Conservation (phyloP, 2,329 filamentous ascomycete genomes). For the Didymella arachidicola region DNA sequence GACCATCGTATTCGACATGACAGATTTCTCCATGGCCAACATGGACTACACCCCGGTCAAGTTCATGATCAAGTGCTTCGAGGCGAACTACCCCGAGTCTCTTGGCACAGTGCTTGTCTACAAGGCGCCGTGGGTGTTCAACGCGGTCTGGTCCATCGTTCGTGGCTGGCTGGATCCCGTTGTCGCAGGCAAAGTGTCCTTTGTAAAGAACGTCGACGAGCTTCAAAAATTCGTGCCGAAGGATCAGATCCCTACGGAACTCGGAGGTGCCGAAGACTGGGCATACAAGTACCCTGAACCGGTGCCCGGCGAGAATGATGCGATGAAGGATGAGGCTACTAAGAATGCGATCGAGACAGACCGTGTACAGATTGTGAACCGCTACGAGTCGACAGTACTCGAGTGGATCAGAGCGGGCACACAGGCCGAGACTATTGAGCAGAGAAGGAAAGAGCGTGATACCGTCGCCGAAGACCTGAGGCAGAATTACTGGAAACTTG, state of each 20-base stretch:
- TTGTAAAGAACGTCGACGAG: slow-evolving; percentile 82
- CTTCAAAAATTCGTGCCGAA: slow-evolving; percentile 77
- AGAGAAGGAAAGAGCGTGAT: slow-evolving; percentile 65
- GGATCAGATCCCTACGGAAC: slow-evolving; percentile 77
- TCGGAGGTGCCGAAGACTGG: slow-evolving; percentile 88
- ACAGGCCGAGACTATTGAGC: slow-evolving; percentile 47
- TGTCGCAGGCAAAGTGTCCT: slow-evolving; percentile 91
- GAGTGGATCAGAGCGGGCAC: slow-evolving; percentile 72
- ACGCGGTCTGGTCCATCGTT: slow-evolving; percentile 97
- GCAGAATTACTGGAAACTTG: slow-evolving; percentile 85
- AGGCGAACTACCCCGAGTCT: slow-evolving; percentile 96
- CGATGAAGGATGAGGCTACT: slow-evolving; percentile 69
- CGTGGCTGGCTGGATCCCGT: slow-evolving; percentile 96
- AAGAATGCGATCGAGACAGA: slow-evolving; percentile 69
- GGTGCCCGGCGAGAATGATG: slow-evolving; percentile 74
- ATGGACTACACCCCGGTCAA: slow-evolving; percentile 99
- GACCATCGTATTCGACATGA: slow-evolving; percentile 97
- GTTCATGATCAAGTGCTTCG: slow-evolving; percentile 99
- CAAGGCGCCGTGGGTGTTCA: slow-evolving; percentile 97
- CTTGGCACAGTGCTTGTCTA: slow-evolving; percentile 90
- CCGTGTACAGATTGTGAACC: slow-evolving; percentile 70
- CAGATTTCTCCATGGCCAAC: slow-evolving; percentile 88
- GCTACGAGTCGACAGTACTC: slow-evolving; percentile 77
- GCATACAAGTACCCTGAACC: slow-evolving; percentile 84
- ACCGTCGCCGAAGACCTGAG: slow-evolving; percentile 69